Percentiles rank a stretch among this genome's conserved stretches.
phyloP scores from a whole-genome alignment of 2,329 filamentous ascomycete genomes.

The Monilinia fructicola region DNA sequence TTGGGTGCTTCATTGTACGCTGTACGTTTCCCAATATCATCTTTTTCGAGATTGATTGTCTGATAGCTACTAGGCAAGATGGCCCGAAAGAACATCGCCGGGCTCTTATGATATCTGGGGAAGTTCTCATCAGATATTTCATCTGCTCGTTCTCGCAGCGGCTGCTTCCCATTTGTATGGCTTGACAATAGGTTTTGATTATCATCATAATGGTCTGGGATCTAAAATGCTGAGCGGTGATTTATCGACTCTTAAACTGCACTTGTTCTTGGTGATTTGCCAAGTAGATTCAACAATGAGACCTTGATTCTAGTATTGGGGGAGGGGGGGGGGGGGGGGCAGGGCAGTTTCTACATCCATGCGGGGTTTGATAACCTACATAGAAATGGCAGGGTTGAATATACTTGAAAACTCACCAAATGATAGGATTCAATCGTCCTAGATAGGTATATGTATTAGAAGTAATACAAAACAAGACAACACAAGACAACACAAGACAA shows the following conservation, averaged over 20 bases:
- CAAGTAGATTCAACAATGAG: too few species aligned
- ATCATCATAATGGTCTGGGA: slow-evolving; percentile 60
- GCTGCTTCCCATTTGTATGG: slow-evolving; percentile 79
- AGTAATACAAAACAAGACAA: background rate
- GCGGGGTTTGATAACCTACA: too few species aligned
- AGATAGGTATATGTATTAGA: too few species aligned
- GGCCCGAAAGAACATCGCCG: slow-evolving; percentile 78
- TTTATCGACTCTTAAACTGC: too few species aligned
- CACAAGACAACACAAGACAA: background rate
- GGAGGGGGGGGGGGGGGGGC: too few species aligned
- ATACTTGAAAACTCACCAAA: too few species aligned
- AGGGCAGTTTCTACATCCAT: too few species aligned
- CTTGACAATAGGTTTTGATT: slow-evolving; percentile 81
- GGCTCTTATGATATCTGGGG: slow-evolving; percentile 87
- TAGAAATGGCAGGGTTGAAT: too few species aligned
- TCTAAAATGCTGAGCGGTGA: slow-evolving; percentile 32
- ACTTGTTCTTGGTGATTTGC: too few species aligned
- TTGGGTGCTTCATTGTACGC: slow-evolving; percentile 84
- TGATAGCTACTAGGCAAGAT: slow-evolving; percentile 57
- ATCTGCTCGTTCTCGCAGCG: slow-evolving; percentile 81
- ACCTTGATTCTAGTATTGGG: too few species aligned
- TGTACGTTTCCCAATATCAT: slow-evolving; percentile 47
- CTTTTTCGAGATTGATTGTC: background rate
- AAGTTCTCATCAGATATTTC: slow-evolving; percentile 94
- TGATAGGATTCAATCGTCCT: too few species aligned